Percentiles rank a stretch among this genome's conserved stretches.
Evolutionary conservation across 345 rosid species (phyloP).

Genomic region (Pistacia integerrima): DNA sequence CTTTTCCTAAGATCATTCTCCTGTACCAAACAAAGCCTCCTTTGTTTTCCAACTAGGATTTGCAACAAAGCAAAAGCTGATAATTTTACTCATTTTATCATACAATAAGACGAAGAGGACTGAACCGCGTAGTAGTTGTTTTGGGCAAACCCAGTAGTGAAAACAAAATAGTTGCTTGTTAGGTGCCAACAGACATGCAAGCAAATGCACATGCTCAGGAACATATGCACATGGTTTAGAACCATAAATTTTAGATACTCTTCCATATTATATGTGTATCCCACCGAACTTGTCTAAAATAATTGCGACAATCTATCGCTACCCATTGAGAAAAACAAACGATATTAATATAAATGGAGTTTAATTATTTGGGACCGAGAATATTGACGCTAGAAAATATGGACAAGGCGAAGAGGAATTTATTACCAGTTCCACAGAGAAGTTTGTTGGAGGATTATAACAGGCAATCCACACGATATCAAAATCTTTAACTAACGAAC

Average conservation of each 20-base stretch:
- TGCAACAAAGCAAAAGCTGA: not conserved
- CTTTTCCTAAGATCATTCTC: not conserved
- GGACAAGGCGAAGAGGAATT: not conserved
- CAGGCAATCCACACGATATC: not conserved
- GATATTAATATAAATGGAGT: not conserved
- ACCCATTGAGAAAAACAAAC: not conserved
- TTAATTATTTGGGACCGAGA: not conserved
- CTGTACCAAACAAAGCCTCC: not conserved
- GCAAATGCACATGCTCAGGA: slow-evolving; percentile 36
- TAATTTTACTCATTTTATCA: not conserved
- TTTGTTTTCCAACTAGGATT: slow-evolving; percentile 12
- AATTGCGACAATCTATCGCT: slow-evolving; percentile 15
- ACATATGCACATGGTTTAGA: slow-evolving; percentile 35
- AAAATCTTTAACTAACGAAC: not conserved
- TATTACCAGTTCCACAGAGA: slow-evolving; percentile 6
- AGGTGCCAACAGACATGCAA: slow-evolving; percentile 30
- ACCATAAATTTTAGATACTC: slow-evolving; percentile 12
- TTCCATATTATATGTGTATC: not conserved
- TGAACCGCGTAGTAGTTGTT: not conserved
- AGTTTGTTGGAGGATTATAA: not conserved
- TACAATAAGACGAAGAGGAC: not conserved
- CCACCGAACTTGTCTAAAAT: slow-evolving; percentile 5
- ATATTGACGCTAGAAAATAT: not conserved
- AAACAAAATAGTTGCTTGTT: slow-evolving; percentile 13
- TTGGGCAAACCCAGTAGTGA: slow-evolving; percentile 1